A percentile compares a stretch with the other conserved stretches of the same genome.
phyloP scores from a whole-genome alignment of 1,139 yeast species.

The Zygosaccharomyces pseudobailii region DNA sequence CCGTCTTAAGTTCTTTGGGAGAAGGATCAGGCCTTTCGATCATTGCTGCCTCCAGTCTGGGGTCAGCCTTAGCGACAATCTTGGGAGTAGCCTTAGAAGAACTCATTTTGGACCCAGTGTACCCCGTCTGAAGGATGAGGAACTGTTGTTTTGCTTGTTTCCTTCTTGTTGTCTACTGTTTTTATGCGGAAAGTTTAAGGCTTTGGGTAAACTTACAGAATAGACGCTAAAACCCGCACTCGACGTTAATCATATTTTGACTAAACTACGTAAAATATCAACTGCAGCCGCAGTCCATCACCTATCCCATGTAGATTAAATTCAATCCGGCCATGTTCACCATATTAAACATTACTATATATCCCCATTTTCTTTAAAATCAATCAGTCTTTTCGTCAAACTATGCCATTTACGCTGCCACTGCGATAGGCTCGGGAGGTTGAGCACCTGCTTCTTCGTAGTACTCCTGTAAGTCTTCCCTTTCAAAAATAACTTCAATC shows the following conservation, averaged over 20 bases:
- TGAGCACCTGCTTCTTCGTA: constrained; percentile 35
- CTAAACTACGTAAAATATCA: not conserved
- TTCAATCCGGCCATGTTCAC: not conserved
- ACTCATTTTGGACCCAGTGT: not conserved
- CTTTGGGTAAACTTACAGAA: not conserved
- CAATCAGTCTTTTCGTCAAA: not conserved
- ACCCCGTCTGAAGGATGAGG: not conserved
- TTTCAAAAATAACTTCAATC: constrained; percentile 86
- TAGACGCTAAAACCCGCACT: not conserved
- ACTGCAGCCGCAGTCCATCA: not conserved
- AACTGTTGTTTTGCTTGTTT: not conserved
- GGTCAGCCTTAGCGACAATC: constrained; percentile 10
- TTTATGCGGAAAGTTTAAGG: not conserved
- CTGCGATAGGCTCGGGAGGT: constrained; percentile 30
- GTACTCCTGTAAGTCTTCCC: constrained; percentile 45
- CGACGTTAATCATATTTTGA: not conserved
- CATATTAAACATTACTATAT: not conserved
- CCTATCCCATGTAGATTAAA: not conserved
- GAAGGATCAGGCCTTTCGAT: constrained; percentile 14
- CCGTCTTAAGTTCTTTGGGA: constrained; percentile 23
- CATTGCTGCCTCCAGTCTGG: constrained; percentile 12
- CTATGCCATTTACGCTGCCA: constrained; percentile 8
- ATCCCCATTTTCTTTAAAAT: not conserved
- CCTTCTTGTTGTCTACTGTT: not conserved
- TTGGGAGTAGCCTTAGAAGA: not conserved